Base-by-base conservation (phyloP, 2,329 filamentous ascomycete genomes). In the Penicillium glabrum region DNA sequence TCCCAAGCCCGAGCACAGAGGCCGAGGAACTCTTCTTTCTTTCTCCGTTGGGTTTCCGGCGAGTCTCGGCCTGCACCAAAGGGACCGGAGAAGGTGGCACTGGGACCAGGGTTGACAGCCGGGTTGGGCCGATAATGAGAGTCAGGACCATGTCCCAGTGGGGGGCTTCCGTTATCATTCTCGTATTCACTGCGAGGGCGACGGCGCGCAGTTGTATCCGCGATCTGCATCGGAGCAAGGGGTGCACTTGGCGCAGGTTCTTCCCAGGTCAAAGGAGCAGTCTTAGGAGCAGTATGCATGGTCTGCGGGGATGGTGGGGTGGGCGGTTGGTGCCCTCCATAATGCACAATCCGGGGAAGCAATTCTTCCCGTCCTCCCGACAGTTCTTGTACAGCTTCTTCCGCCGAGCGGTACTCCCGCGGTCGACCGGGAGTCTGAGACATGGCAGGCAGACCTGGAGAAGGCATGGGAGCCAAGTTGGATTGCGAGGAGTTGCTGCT, bases 1-100 rank as follows among this genome's bases (percentile, higher is more conserved):
- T 99, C 95, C 95, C 95, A 99, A 9, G 95, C 95, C 69, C 91
- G 83, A 65, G 91, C 87, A 72, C 93, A 97, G 49, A 98, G 79
- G 54, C 84, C 81, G 62, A 99, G 80, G 70, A 99, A 99, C 73
- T 96, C 91, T 44, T 96, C 92, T 72, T 92, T 92, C 85, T 98
- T 98, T 69, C 85, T 88, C 66, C 86, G 83, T 72, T 91, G 88
- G 6, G 87, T 91, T 66, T 95, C 92, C 8, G 90, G 91, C 63
- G 87, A 93, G 69, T 95, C 92, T 59, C 90, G 82, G 37, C 90
- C 90, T 54, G 90, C 89, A 35, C 89, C 90, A 67, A 95, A 95
- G 1, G 89, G 89, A 8, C 90, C 88, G 54, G 84, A 78, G 5
- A 83, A 73, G 3, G 83, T 52, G n/a, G 69, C 37, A 37, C 62